Evolutionary conservation across 495 filamentous ascomycete species (phyloP).

Genomic region (Penicillium parvum): DNA sequence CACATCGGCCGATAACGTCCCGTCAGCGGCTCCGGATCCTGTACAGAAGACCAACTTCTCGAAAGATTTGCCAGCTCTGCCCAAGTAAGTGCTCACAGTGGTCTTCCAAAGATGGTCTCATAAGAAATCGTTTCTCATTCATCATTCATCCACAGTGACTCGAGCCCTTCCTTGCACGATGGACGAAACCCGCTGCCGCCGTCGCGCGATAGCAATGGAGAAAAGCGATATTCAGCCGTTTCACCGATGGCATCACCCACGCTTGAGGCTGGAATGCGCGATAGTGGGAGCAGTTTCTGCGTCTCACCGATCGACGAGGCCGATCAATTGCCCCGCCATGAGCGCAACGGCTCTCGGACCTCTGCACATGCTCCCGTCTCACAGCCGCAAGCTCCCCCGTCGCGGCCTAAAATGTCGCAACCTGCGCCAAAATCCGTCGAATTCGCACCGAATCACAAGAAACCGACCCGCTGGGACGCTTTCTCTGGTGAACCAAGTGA

Average conservation of each 20-base stretch:
- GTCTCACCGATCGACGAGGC: conserved; percentile 45
- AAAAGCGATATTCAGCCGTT: conserved; percentile 26
- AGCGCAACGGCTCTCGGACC: conserved; percentile 3
- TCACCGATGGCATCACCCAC: conserved; percentile 46
- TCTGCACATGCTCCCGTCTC: conserved; percentile 5
- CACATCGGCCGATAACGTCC: conserved; percentile 37
- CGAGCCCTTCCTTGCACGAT: background rate
- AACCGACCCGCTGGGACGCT: conserved; percentile 42
- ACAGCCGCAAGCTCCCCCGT: background rate
- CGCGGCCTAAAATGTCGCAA: conserved; percentile 8
- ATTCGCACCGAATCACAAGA: conserved; percentile 7
- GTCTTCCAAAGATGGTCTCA: background rate
- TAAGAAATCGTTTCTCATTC: background rate
- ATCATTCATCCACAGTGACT: background rate
- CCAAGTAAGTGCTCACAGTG: conserved; percentile 32
- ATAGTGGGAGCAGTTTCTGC: conserved; percentile 35
- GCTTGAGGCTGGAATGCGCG: conserved; percentile 5
- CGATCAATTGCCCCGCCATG: conserved; percentile 5
- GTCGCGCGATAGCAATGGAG: background rate
- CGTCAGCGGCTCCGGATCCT: conserved; percentile 1
- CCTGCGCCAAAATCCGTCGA: conserved; percentile 2
- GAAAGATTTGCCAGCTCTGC: conserved; percentile 38
- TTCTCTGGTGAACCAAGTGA: conserved; percentile 45
- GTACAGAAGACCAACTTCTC: conserved; percentile 3
- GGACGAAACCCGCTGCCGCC: background rate